Evolutionary conservation across 1,284 basidiomycete species (phyloP).

Genomic region (Amylostereum chailletii): DNA sequence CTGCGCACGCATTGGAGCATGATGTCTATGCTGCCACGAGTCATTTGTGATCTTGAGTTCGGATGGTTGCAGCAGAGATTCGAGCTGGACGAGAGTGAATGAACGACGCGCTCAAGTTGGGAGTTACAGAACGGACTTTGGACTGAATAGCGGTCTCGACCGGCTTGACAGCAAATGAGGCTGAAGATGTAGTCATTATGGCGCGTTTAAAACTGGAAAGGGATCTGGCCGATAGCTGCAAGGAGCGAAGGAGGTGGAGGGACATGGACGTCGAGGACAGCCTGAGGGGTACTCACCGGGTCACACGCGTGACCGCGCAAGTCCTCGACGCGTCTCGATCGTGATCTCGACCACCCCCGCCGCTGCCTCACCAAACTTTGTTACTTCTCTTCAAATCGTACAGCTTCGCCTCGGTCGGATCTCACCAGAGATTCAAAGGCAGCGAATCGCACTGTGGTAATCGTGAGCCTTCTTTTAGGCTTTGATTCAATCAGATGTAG

Average conservation of each 20-base stretch:
- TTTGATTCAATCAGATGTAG: no score
- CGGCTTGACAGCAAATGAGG: constrained; percentile 14
- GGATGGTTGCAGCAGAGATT: constrained; percentile 42
- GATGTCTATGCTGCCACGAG: constrained; percentile 71
- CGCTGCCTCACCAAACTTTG: no score
- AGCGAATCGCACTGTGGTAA: no score
- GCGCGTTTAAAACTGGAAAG: background rate
- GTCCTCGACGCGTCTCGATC: no score
- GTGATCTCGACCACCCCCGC: no score
- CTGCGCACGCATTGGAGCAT: constrained; percentile 63
- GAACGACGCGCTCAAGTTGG: background rate
- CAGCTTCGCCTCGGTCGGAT: no score
- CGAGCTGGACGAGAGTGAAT: constrained; percentile 6
- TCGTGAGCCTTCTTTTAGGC: no score
- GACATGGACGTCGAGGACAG: no score
- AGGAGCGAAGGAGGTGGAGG: background rate
- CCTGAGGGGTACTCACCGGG: no score
- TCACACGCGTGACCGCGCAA: no score
- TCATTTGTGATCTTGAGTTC: constrained; percentile 61
- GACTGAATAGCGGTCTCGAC: constrained; percentile 21
- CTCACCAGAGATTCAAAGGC: no score
- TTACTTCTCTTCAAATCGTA: no score
- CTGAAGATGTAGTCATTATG: background rate
- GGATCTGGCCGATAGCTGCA: background rate
- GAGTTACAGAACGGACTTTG: constrained; percentile 15